A percentile compares a stretch with the other conserved stretches of the same genome.
Evolutionary conservation across 2,329 filamentous ascomycete genomes (phyloP).

Genomic region (Penicillium decumbens): DNA sequence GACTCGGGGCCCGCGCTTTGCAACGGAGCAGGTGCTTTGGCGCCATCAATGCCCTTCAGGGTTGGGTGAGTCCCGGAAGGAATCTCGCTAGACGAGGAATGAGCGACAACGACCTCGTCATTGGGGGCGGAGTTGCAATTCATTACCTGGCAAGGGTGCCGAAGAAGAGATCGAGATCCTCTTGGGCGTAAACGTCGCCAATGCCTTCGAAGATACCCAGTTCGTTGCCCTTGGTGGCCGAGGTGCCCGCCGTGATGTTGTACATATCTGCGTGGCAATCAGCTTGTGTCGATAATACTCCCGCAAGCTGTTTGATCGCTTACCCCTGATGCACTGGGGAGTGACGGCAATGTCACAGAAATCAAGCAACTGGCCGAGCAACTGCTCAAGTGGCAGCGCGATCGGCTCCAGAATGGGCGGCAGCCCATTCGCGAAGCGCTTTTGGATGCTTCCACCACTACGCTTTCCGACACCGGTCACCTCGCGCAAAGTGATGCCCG

Average conservation of each 20-base stretch:
- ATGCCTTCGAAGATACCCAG: slow-evolving; percentile 45
- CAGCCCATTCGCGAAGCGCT: slow-evolving; percentile 21
- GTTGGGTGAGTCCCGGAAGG: slow-evolving; percentile 40
- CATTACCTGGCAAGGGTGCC: slow-evolving; percentile 29
- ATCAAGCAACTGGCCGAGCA: slow-evolving; percentile 15
- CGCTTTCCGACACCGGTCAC: slow-evolving; percentile 19
- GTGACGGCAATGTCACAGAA: slow-evolving; percentile 36
- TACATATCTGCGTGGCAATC: slow-evolving; percentile 35
- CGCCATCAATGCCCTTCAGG: slow-evolving; percentile 41
- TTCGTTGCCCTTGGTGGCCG: slow-evolving; percentile 42
- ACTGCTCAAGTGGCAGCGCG: slow-evolving; percentile 17
- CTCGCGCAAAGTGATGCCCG: slow-evolving; percentile 33
- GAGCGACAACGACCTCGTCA: background rate
- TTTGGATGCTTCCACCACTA: slow-evolving; percentile 10
- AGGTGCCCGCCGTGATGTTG: slow-evolving; percentile 39
- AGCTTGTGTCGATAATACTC: background rate
- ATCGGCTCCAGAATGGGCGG: slow-evolving; percentile 27
- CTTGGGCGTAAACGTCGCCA: slow-evolving; percentile 45
- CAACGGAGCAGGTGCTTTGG: slow-evolving; percentile 29
- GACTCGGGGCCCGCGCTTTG: slow-evolving; percentile 36
- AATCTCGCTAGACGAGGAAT: slow-evolving; percentile 24
- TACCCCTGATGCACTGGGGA: slow-evolving; percentile 39
- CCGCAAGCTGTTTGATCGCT: slow-evolving; percentile 4
- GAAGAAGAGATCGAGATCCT: slow-evolving; percentile 45
- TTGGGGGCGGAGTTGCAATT: background rate